Evolutionary conservation across 148 eudicot species (phyloP).

Genomic region (Dianthus caryophyllus): DNA sequence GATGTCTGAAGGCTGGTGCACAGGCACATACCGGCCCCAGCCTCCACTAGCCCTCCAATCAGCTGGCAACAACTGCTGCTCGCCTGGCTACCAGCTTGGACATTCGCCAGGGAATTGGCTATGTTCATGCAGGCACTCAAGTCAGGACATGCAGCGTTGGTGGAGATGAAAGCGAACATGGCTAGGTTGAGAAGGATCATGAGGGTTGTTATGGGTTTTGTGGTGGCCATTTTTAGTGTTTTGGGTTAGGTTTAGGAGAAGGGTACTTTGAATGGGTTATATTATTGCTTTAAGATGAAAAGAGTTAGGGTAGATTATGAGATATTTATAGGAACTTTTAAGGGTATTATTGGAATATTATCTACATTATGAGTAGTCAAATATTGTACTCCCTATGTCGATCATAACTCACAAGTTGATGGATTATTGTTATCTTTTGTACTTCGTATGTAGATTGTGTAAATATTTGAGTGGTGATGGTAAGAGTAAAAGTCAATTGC

Average conservation of each 20-base stretch:
- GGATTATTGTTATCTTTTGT: neutral
- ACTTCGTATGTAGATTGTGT: neutral
- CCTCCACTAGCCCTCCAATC: neutral
- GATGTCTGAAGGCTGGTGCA: slow-evolving; percentile 10
- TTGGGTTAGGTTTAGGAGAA: neutral
- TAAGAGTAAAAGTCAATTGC: slow-evolving; percentile 3
- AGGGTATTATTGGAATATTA: slow-evolving; percentile 9
- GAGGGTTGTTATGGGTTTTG: slow-evolving; percentile 6
- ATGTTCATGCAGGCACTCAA: slow-evolving; percentile 6
- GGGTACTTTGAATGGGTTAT: neutral
- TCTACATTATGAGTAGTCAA: neutral
- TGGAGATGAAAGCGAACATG: slow-evolving; percentile 11
- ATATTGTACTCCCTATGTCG: no score
- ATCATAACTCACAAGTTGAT: neutral
- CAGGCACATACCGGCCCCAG: neutral
- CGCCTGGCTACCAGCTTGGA: slow-evolving; percentile 1
- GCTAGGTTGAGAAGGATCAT: slow-evolving; percentile 13
- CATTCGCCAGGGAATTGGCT: neutral
- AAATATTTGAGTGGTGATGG: neutral
- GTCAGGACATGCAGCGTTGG: slow-evolving; percentile 18
- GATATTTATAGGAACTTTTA: neutral
- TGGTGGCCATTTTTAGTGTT: slow-evolving; percentile 1
- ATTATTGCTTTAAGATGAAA: slow-evolving; percentile 2
- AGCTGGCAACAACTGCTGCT: neutral
- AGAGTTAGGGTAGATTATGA: neutral